phyloP scores from a whole-genome alignment of 805 yeast genomes.

The Starmerella lactis-condensi region DNA sequence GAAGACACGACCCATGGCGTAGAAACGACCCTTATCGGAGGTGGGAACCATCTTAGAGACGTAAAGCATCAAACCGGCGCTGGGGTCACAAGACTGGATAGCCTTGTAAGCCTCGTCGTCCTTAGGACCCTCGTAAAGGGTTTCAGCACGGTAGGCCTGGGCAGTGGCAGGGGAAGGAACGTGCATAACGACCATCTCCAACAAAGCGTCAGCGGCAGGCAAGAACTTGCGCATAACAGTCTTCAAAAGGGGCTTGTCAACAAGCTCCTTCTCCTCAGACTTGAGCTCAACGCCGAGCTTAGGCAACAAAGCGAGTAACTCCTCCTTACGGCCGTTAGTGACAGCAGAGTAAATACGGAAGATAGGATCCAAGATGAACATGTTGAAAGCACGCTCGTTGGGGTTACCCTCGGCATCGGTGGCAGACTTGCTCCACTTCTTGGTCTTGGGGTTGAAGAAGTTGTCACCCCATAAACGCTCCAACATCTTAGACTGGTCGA shows the following conservation, averaged over 20 bases:
- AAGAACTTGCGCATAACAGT: constrained; percentile 98
- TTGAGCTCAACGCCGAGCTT: constrained; percentile 87
- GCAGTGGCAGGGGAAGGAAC: constrained; percentile 99
- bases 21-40: constrained; percentile 99
- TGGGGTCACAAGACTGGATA: constrained; percentile 96
- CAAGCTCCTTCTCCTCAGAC: constrained; percentile 93
- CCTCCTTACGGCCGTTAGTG: constrained; percentile 98
- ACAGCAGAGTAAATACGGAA: constrained; percentile 91
- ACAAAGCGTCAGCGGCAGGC: constrained; percentile 99
- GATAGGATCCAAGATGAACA: constrained; percentile 97
- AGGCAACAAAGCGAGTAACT: constrained; percentile 76
- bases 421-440: constrained; percentile 94
- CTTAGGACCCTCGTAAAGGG: constrained; percentile 96
- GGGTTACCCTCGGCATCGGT: constrained; percentile 89
- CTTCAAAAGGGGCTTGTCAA: constrained; percentile 96
- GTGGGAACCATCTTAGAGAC: constrained; percentile 99
- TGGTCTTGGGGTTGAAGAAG: constrained; percentile 99
- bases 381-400: constrained; percentile 98
- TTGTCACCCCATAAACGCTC: constrained; percentile 99
- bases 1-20: constrained; percentile 99
- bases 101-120: constrained; percentile 72
- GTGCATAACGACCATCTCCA: constrained; percentile 96
- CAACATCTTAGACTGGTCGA: constrained; percentile 94
- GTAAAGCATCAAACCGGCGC: constrained; percentile 95
- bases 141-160: constrained; percentile 97